Percentiles rank a stretch among this genome's conserved stretches.
Evolutionary conservation across 257 asterid species (phyloP).

Genomic region (Phtheirospermum japonicum): DNA sequence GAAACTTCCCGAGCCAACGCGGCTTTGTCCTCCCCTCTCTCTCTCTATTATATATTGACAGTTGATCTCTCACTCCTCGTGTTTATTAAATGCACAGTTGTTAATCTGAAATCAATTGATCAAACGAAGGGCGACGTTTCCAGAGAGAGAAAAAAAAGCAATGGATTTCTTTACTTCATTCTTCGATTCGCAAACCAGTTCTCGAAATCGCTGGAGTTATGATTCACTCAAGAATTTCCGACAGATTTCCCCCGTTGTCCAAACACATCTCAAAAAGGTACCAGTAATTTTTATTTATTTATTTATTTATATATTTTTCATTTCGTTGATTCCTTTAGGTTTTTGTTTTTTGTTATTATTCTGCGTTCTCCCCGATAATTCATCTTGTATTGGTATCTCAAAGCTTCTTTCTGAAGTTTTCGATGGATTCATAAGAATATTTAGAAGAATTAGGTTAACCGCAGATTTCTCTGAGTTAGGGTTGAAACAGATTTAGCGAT

Average conservation of each 20-base stretch:
- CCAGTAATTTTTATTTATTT: neutral
- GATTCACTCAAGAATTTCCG: conserved; percentile 87
- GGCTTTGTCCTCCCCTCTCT: neutral
- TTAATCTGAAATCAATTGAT: neutral
- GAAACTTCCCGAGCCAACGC: too few relatives aligned
- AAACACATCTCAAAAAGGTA: conserved; percentile 88
- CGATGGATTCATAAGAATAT: neutral
- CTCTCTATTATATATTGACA: neutral
- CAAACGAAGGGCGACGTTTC: too few relatives aligned
- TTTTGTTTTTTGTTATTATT: neutral
- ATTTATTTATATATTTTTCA: neutral
- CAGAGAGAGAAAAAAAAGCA: neutral
- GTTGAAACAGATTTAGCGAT: neutral
- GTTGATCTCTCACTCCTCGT: too few relatives aligned
- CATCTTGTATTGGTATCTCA: neutral
- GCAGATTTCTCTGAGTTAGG: neutral
- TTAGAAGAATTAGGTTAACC: neutral
- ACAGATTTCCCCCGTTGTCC: conserved; percentile 88
- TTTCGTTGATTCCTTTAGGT: neutral
- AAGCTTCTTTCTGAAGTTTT: neutral
- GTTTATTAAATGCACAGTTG: neutral
- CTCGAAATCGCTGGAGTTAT: conserved; percentile 67
- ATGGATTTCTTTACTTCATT: conserved; percentile 82
- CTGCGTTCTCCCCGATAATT: neutral
- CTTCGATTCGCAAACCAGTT: conserved; percentile 50